Evolutionary conservation across 2,329 filamentous ascomycete genomes (phyloP), one percentile per base, ranked within the genome.

Genomic region (Epichloe sibirici): DNA sequence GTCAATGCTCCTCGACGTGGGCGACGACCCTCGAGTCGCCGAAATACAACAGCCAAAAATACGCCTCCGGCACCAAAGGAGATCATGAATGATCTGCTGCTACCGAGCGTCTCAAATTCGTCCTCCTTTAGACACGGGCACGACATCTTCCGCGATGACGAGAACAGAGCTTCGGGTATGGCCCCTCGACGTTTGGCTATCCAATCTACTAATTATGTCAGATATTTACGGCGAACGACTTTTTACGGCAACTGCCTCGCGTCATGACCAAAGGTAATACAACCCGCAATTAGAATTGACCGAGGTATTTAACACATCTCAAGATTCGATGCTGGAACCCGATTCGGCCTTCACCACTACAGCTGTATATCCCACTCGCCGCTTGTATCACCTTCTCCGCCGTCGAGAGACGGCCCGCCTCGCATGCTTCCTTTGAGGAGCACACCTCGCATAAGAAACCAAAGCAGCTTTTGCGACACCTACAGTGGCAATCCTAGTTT

Each of bases 321-420:
- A 28, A 68, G 65, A 52, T 69, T 65, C 53, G 62, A 65, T 58
- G 57, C 62, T 54, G 65, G 63, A 46, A 61, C 62, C 25, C 63
- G 62, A 55, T 62, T 68, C 21, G 63, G 60, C 17, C 58, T 72
- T 37, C 68, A 69, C 21, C 61, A 64, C 4, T 61, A 73, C 17
- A 66, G 67, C 42, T 58, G 70, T 15, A 62, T 65, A 38, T 64
- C 69, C 9, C 69, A 71, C 48, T 65, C 70, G 15, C 72, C 68
- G 53, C 57, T 71, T 35, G 60, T 61, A 42, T 69, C 67, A n/a
- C 67, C 67, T 5, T 66, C 66, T 8, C 66, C 63, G 12, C 56
- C 59, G 8, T 57, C 62, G 1, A 61, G 62, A 56, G 64, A 66
- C 38, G 39, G 64, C 5, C 57, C 61, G 23, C 44, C 59, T 42